These are phyloP conservation scores for Xylaria sp. DNA, from an alignment of 495 filamentous ascomycete species.

Conservation along the genomic window DNA sequence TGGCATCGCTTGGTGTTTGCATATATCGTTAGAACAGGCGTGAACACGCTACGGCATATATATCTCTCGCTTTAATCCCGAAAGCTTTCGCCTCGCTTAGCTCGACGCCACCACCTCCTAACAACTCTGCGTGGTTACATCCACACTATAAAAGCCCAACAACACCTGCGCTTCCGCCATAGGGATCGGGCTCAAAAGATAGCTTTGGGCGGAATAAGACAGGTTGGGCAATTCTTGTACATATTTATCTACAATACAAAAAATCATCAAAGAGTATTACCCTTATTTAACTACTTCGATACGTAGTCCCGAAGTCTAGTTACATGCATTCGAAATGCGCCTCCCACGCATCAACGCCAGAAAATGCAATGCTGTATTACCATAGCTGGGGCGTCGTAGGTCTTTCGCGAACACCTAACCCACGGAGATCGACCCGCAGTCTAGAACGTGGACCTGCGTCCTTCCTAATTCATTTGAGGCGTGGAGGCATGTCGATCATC, in stretches of 20 bases:
- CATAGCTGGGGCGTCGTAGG: not conserved
- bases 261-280: not conserved
- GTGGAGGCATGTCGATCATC: not conserved
- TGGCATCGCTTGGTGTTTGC: constrained; percentile 5
- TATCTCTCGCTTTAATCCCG: not conserved
- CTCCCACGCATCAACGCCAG: not conserved
- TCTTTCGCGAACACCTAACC: not conserved
- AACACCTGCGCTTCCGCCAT: not conserved
- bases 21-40: constrained; percentile 8
- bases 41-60: not conserved
- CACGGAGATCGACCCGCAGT: constrained; percentile 1
- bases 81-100: not conserved
- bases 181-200: not conserved
- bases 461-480: not conserved
- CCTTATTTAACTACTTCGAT: not conserved
- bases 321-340: not conserved
- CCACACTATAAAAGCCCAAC: not conserved
- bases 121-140: not conserved
- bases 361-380: not conserved
- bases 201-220: not conserved
- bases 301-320: not conserved
- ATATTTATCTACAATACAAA: constrained; percentile 20
- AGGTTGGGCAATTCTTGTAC: constrained; percentile 16
- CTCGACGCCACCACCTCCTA: not conserved
- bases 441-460: not conserved